Evolutionary conservation across 495 filamentous ascomycete genomes (phyloP).

Genomic region (Neurospora sp.): DNA sequence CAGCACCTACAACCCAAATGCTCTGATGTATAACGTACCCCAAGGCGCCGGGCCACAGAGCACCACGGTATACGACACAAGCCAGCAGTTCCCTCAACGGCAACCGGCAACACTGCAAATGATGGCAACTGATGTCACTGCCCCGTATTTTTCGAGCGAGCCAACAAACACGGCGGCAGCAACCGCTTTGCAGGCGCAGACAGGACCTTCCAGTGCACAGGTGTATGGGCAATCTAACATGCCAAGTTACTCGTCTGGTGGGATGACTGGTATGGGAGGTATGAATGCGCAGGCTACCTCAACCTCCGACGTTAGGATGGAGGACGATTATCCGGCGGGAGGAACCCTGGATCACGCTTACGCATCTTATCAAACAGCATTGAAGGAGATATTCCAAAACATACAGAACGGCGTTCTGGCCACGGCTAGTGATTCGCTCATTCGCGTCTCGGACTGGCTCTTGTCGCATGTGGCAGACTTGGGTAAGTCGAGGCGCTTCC

Average conservation of each 20-base stretch:
- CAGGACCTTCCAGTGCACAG: slow-evolving; percentile 28
- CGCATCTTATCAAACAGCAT: slow-evolving; percentile 57
- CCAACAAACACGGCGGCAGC: slow-evolving; percentile 52
- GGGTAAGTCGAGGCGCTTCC: slow-evolving; percentile 48
- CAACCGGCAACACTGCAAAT: slow-evolving; percentile 75
- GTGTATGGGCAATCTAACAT: slow-evolving; percentile 42
- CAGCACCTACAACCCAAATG: slow-evolving; percentile 40
- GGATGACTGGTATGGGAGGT: slow-evolving; percentile 30
- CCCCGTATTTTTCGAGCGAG: slow-evolving; percentile 74
- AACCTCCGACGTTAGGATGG: slow-evolving; percentile 33
- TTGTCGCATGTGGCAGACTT: slow-evolving; percentile 70
- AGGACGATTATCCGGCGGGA: slow-evolving; percentile 25
- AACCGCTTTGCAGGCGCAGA: slow-evolving; percentile 30
- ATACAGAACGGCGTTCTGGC: slow-evolving; percentile 62
- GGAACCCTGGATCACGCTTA: slow-evolving; percentile 53
- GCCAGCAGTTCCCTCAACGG: slow-evolving; percentile 69
- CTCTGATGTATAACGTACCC: slow-evolving; percentile 72
- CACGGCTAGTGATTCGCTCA: slow-evolving; percentile 60
- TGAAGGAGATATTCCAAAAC: slow-evolving; percentile 67
- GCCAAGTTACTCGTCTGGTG: slow-evolving; percentile 33
- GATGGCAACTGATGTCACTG: slow-evolving; percentile 51
- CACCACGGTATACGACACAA: slow-evolving; percentile 63
- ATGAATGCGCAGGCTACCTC: slow-evolving; percentile 30
- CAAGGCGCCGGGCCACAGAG: slow-evolving; percentile 49
- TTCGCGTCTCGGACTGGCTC: slow-evolving; percentile 78